Conservation (phyloP, 768 basidiomycete genomes). For the Mycena floridula region DNA sequence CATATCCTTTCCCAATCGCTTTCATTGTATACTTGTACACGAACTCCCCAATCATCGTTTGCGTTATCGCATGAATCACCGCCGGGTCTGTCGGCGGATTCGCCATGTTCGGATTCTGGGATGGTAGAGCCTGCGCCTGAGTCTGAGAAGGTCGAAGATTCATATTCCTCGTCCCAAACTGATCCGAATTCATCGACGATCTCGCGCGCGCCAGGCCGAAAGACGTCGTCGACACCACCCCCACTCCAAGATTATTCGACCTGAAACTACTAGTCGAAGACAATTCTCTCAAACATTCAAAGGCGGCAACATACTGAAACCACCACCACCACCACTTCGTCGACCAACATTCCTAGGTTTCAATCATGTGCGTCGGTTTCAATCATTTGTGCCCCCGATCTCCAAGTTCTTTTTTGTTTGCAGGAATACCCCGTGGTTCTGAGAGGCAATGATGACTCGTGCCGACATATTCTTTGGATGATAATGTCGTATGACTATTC, state of each 20-base stretch:
- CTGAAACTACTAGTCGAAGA: slow-evolving; percentile 78
- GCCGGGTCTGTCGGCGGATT: slow-evolving; percentile 70
- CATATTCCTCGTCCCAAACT: slow-evolving; percentile 17
- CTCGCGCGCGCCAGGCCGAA: slow-evolving; percentile 64
- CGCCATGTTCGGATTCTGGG: background rate
- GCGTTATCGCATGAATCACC: slow-evolving; percentile 94
- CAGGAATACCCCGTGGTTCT: no score
- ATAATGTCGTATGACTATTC: no score
- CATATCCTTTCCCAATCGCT: slow-evolving; percentile 84
- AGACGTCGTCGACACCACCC: slow-evolving; percentile 62
- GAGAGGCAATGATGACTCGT: no score
- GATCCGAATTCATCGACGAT: slow-evolving; percentile 80
- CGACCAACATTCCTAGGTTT: no score
- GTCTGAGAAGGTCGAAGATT: slow-evolving; percentile 29
- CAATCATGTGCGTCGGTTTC: no score
- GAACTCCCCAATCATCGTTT: slow-evolving; percentile 99
- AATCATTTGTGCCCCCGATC: no score
- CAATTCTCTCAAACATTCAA: slow-evolving; percentile 57
- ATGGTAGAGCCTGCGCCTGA: slow-evolving; percentile 4
- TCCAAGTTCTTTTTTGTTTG: no score
- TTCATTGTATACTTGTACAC: slow-evolving; percentile 95
- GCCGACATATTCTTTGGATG: no score
- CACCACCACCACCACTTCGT: slow-evolving; percentile 34
- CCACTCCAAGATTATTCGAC: slow-evolving; percentile 22
- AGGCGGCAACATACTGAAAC: slow-evolving; percentile 75